Percentiles rank a stretch among this genome's conserved stretches.
Conservation (phyloP, 345 rosid genomes). For the Iberis pinnata region DNA sequence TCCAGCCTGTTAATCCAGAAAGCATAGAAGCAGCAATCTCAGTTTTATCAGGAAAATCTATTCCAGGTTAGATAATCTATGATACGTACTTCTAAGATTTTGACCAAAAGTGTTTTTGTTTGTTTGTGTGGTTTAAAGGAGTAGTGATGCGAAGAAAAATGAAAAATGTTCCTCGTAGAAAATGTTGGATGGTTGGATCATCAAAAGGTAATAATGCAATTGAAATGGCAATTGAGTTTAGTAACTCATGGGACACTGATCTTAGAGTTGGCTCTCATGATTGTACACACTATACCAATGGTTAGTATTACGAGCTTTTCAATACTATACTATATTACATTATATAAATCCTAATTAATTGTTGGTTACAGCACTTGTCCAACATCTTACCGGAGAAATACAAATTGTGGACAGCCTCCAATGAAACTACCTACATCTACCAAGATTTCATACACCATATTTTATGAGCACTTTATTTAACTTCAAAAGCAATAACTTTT, state of each 20-base stretch:
- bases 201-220: slow-evolving; percentile 37
- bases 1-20: slow-evolving; percentile 28
- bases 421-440: too few relatives aligned
- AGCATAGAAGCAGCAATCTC: slow-evolving; percentile 26
- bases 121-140: slow-evolving; percentile 44
- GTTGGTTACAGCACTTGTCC: slow-evolving; percentile 50
- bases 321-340: background rate
- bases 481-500: too few relatives aligned
- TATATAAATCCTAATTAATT: background rate
- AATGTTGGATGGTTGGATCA: slow-evolving; percentile 75
- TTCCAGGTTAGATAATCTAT: too few relatives aligned
- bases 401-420: slow-evolving; percentile 43
- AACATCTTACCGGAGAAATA: slow-evolving; percentile 61
- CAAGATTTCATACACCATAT: too few relatives aligned
- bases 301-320: too few relatives aligned
- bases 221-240: slow-evolving; percentile 45
- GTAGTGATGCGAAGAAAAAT: slow-evolving; percentile 43
- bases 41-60: slow-evolving; percentile 15
- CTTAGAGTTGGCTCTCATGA: slow-evolving; percentile 65
- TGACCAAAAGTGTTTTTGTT: background rate
- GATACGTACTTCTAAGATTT: slow-evolving; percentile 17
- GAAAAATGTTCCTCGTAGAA: slow-evolving; percentile 47
- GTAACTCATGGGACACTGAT: slow-evolving; percentile 47
- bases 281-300: slow-evolving; percentile 67
- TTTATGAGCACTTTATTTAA: too few relatives aligned